Percentiles rank a stretch among this genome's conserved stretches.
Conservation (phyloP, 495 filamentous ascomycete genomes). For the Saxophila tyrrhenica region DNA sequence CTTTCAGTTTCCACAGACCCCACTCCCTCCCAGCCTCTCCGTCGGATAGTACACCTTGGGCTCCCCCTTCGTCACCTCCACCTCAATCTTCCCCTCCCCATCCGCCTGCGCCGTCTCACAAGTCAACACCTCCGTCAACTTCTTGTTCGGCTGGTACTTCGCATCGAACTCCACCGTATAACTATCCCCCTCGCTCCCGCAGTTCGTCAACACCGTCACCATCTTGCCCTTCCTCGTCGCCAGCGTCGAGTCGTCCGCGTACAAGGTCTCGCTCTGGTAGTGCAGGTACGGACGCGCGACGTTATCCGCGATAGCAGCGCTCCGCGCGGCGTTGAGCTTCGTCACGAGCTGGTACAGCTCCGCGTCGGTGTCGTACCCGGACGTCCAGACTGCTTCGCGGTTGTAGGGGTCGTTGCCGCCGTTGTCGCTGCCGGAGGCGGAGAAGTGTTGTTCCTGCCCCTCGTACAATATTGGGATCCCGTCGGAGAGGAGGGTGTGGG, state of each 20-base stretch:
- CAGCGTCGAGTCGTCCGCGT: constrained; percentile 44
- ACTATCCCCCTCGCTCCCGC: constrained; percentile 35
- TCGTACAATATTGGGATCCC: constrained; percentile 56
- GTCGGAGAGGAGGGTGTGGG: constrained; percentile 60
- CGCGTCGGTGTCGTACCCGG: constrained; percentile 46
- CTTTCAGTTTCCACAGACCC: constrained; percentile 20
- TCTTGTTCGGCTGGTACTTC: constrained; percentile 28
- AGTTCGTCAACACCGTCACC: constrained; percentile 51
- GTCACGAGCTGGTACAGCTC: constrained; percentile 51
- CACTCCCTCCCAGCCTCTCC: constrained; percentile 14
- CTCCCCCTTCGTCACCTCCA: constrained; percentile 23
- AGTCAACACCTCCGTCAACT: constrained; percentile 36
- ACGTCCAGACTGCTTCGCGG: constrained; percentile 66
- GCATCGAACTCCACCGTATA: constrained; percentile 37
- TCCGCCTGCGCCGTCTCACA: constrained; percentile 35
- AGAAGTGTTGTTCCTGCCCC: constrained; percentile 64
- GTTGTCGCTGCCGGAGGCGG: constrained; percentile 30
- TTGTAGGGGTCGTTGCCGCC: constrained; percentile 44
- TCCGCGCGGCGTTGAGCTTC: constrained; percentile 48
- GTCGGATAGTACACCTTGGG: constrained; percentile 24
- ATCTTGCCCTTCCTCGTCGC: constrained; percentile 60
- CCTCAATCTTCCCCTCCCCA: constrained; percentile 18
- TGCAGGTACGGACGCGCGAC: constrained; percentile 32
- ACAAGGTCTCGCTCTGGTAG: constrained; percentile 45
- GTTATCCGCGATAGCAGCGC: constrained; percentile 40